Base-by-base conservation (phyloP, 202 grass and related monocot species). In the Panicum hallii region DNA sequence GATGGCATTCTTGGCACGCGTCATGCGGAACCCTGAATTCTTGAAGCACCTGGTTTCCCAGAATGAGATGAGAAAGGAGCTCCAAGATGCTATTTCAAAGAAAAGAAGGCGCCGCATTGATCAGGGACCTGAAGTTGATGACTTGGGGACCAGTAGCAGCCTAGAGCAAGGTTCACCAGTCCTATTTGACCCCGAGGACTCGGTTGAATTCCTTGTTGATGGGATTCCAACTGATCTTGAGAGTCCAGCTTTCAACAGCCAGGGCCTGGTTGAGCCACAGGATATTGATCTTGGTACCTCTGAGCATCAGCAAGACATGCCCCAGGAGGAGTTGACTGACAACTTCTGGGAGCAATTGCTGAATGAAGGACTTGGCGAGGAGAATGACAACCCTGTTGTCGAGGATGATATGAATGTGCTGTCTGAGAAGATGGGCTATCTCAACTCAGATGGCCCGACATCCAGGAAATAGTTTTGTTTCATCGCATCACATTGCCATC, bases 71-170 rank as follows among this genome's bases (percentile, higher is more conserved):
- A 82, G 84, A 42, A 96, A 86, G 66, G 84, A 96, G 55, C 84
- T 96, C 26, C 86, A 88, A 83, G 93, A 96, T 52, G 88, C 84
- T 70, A 91, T 96, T 44, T 91, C 90, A 54, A 96, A 90, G 83
- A 96, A 96, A 85, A 85, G 90, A 72, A 84, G 93, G 57, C 74
- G 89, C 1, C 62, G 6, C 65, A 96, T 96, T 5, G 87, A 96
- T 23, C 84, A 87, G 75, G 81, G 78, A 46, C 63, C 78, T 43
- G 81, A 89, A 34, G 45, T 72, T 70, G 84, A 89, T 1, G 84
- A 85, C 22, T 64, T 65, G 48, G 87, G 77, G 1, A 54, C 74
- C 11, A 70, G 77, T 41, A 74, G 80, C 62, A 87, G 77, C 74
- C 66, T 77, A 3, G 77, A 90, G 48, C 88, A 86, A 67, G 80